These are phyloP conservation scores for Paramecium octaurelia DNA, from an alignment of 73 alveolate genomes.

Conservation along the genomic window DNA sequence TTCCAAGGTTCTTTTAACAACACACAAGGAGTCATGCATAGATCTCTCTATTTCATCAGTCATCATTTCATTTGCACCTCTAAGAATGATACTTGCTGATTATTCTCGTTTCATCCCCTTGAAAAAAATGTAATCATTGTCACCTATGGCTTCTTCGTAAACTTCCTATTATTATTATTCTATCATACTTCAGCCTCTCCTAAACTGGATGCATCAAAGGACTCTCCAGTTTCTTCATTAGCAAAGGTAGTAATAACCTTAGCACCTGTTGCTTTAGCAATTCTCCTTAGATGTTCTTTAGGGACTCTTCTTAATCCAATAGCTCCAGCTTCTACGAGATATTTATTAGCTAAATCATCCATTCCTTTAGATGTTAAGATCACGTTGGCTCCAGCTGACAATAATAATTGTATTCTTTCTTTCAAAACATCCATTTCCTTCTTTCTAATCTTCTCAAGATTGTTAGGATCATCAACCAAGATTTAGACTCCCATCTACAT, in stretches of 20 bases:
- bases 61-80: slow-evolving; percentile 99
- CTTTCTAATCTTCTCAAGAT: slow-evolving; percentile 89
- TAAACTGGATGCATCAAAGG: slow-evolving; percentile 45
- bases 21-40: slow-evolving; percentile 96
- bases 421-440: slow-evolving; percentile 93
- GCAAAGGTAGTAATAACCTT: slow-evolving; percentile 57
- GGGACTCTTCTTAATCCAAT: slow-evolving; percentile 94
- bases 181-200: slow-evolving; percentile 65
- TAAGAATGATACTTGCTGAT: slow-evolving; percentile 77
- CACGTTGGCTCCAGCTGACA: slow-evolving; percentile 98
- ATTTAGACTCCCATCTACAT: slow-evolving; percentile 89
- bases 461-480: slow-evolving; percentile 84
- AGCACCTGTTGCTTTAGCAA: slow-evolving; percentile 95
- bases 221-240: slow-evolving; percentile 55
- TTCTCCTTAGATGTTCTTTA: slow-evolving; percentile 95
- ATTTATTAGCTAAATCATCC: slow-evolving; percentile 98
- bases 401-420: slow-evolving; percentile 88
- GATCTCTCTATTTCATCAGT: slow-evolving; percentile 96
- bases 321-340: slow-evolving; percentile 95
- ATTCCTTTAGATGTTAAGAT: slow-evolving; percentile 96
- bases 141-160: slow-evolving; percentile 96
- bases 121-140: slow-evolving; percentile 95
- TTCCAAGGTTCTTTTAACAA: slow-evolving; percentile 96
- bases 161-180: slow-evolving; percentile 62
- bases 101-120: slow-evolving; percentile 90